phyloP scores from a whole-genome alignment of 2,329 filamentous ascomycete species.

The Ascochyta rabiei region DNA sequence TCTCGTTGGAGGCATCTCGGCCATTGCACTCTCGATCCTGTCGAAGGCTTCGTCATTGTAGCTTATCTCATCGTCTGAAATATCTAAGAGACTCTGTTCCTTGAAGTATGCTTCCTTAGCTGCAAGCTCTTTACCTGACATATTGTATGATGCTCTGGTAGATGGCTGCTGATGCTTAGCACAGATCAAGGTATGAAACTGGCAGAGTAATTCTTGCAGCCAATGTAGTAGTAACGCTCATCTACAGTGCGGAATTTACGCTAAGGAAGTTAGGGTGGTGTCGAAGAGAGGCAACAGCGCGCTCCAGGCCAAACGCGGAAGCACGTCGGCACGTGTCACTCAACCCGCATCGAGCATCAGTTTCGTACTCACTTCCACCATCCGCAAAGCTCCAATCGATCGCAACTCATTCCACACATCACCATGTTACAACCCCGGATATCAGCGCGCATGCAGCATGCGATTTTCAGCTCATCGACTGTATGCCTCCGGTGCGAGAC shows the following conservation, averaged over 20 bases:
- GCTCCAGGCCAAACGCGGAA: constrained; percentile 21
- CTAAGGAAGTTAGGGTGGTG: neutral
- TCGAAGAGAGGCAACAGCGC: constrained; percentile 23
- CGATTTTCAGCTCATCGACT: constrained; percentile 18
- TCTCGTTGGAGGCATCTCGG: constrained; percentile 25
- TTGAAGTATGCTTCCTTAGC: constrained; percentile 40
- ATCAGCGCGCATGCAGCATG: constrained; percentile 23
- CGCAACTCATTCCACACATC: constrained; percentile 8
- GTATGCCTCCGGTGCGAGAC: constrained; percentile 27
- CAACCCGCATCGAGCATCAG: constrained; percentile 23
- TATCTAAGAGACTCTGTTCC: constrained; percentile 37
- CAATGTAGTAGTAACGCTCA: too few species aligned
- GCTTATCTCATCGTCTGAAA: constrained; percentile 36
- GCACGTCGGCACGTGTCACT: constrained; percentile 24
- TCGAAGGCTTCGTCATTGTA: constrained; percentile 25
- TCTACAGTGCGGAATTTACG: too few species aligned
- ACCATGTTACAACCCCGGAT: constrained; percentile 44
- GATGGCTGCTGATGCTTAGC: neutral
- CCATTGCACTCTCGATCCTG: constrained; percentile 29
- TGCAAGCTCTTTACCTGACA: constrained; percentile 31
- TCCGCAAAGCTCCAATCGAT: constrained; percentile 15
- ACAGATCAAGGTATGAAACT: neutral
- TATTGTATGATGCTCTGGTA: constrained; percentile 6
- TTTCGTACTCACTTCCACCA: constrained; percentile 17
- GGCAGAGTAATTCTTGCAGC: too few species aligned